Base-by-base conservation (phyloP, 768 basidiomycete genomes). In the Exsudoporus frostii region DNA sequence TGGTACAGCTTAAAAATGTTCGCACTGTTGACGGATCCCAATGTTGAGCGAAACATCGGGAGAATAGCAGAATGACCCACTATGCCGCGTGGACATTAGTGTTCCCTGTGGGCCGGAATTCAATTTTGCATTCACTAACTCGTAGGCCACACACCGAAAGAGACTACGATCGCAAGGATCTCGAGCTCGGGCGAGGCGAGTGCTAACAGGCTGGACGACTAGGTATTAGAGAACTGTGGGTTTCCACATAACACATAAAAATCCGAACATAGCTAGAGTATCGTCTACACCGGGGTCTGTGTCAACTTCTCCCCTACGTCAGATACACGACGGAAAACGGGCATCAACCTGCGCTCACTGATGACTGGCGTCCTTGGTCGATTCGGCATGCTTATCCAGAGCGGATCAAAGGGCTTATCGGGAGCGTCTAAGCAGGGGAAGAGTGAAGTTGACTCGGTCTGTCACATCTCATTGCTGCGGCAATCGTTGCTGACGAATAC, bases 261-360 rank as follows among this genome's bases (percentile, higher is more conserved):
- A 53, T 27, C 68, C 83, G 53, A 53, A 87, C 90, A 94, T 82
- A 27, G 90, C 90, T 47, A 92, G 59, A 24, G 78, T 74, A 66
- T 94, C 92, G 63, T 94, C 92, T 4, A 92, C 85, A 32, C 92
- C 92, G 7, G 91, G 89, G 64, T 94, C 91, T 25, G 89, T 89
- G 60, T 92, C 90, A 62, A 91, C 88, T 91, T 29, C 19, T 37
- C 42, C 20, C 33, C n/a, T 14, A 19, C 22, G 30, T 68, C 50
- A 60, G 32, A 37, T 32, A 5, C 13, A 19, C 33, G 33, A 27
- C 6, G 9, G 41, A 34, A 11, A 10, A 44, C 8, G 25, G 10
- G 19, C n/a, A 19, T 32, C 29, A 24, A 13, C 36, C 29, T 7
- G 15, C 34, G 64, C 83, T 71, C 59, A 88, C 88, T 89, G 58